Evolutionary conservation across 2,329 filamentous ascomycete genomes (phyloP).

Genomic region (Aspergillus unguis): DNA sequence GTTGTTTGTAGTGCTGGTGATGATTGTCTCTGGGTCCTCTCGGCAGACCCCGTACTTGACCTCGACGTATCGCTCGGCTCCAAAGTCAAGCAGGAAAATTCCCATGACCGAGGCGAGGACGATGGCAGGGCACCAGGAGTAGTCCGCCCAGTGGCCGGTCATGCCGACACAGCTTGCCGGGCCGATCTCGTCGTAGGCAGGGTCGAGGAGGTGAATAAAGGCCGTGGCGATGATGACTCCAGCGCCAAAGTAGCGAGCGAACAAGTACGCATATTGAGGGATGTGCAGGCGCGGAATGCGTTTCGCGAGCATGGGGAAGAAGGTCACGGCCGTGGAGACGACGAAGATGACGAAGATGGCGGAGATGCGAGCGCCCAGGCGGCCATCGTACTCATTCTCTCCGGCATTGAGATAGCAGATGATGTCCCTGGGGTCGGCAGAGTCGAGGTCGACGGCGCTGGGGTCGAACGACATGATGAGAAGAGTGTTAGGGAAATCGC

Average conservation of each 20-base stretch:
- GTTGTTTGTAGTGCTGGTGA: constrained; percentile 9
- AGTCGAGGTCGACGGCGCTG: constrained; percentile 10
- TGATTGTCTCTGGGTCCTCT: constrained; percentile 11
- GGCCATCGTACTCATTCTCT: constrained; percentile 13
- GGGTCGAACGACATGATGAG: constrained; percentile 12
- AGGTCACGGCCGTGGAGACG: constrained; percentile 13
- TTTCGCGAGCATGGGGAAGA: constrained; percentile 15
- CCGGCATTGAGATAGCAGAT: constrained; percentile 11
- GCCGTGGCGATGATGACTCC: constrained; percentile 16
- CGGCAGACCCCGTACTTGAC: constrained; percentile 11
- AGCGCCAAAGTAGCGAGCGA: constrained; percentile 15
- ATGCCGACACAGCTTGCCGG: constrained; percentile 14
- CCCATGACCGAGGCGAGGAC: constrained; percentile 11
- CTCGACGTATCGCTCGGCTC: constrained; percentile 15
- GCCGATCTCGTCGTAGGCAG: constrained; percentile 14
- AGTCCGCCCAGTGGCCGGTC: constrained; percentile 13
- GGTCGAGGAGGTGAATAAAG: constrained; percentile 16
- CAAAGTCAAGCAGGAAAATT: constrained; percentile 15
- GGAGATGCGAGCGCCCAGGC: constrained; percentile 13
- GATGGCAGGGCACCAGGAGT: constrained; percentile 16
- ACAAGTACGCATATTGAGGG: constrained; percentile 12
- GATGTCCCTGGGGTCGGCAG: constrained; percentile 8
- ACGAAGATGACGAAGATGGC: constrained; percentile 15
- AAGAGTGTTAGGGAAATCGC: background rate
- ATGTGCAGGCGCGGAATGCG: constrained; percentile 8